These are phyloP conservation scores for Sonneratia alba DNA, from an alignment of 345 rosid genomes.

Conservation along the genomic window DNA sequence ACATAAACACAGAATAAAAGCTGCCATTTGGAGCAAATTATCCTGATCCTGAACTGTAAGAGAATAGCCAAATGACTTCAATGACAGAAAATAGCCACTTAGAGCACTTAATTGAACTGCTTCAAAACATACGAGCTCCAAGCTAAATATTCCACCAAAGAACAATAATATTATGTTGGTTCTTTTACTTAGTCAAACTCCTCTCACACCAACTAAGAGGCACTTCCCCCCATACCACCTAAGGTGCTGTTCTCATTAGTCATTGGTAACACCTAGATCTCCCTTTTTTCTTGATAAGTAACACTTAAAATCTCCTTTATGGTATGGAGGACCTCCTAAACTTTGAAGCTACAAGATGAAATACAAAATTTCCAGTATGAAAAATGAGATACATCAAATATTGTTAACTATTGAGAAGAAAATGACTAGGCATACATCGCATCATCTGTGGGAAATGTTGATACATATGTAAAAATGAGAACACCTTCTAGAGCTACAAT, in stretches of 20 bases:
- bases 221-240: not conserved
- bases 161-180: not conserved
- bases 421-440: not conserved
- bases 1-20: not conserved
- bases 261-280: not conserved
- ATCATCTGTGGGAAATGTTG: too few relatives aligned
- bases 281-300: not conserved
- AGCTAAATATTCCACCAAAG: not conserved
- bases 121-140: not conserved
- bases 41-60: not conserved
- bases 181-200: not conserved
- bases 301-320: not conserved
- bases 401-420: not conserved
- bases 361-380: not conserved
- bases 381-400: not conserved
- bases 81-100: not conserved
- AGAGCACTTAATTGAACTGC: not conserved
- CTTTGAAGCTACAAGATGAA: not conserved
- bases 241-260: not conserved
- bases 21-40: not conserved
- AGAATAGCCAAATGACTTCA: not conserved
- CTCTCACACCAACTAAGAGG: not conserved
- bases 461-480: not conserved
- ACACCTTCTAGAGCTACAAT: constrained; percentile 75
- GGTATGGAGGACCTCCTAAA: not conserved